Conservation (phyloP, 2,329 filamentous ascomycete genomes). For the Colletotrichum nymphaeae region DNA sequence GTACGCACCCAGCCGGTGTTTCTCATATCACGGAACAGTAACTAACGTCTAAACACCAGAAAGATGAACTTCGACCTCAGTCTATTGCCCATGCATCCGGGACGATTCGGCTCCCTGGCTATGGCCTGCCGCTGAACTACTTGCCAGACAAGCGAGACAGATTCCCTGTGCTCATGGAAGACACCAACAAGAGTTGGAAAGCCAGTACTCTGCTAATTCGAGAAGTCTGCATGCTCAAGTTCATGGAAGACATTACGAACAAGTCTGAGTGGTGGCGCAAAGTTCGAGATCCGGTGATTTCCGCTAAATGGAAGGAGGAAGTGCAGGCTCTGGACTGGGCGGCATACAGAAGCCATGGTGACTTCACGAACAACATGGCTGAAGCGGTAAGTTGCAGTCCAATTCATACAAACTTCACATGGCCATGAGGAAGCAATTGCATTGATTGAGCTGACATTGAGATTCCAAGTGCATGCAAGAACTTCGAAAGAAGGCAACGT, state of each 20-base stretch:
- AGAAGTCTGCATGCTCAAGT: slow-evolving; percentile 40
- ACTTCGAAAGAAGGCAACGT: slow-evolving; percentile 44
- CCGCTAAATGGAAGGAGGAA: slow-evolving; percentile 39
- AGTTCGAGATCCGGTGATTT: slow-evolving; percentile 39
- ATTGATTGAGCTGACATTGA: not conserved
- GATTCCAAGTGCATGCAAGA: slow-evolving; percentile 36
- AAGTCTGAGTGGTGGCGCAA: slow-evolving; percentile 43
- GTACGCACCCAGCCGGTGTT: too few species aligned
- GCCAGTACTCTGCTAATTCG: slow-evolving; percentile 16
- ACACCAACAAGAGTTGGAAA: not conserved
- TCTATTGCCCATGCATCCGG: too few species aligned
- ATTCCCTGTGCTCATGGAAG: too few species aligned
- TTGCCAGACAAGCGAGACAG: too few species aligned
- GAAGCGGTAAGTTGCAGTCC: slow-evolving; percentile 40
- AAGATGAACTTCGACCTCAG: too few species aligned
- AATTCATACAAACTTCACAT: too few species aligned
- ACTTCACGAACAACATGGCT: slow-evolving; percentile 46
- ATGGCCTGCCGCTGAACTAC: too few species aligned
- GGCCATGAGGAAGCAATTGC: too few species aligned
- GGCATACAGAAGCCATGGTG: slow-evolving; percentile 36
- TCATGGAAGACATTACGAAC: slow-evolving; percentile 43
- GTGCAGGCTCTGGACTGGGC: slow-evolving; percentile 44
- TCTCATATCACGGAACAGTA: too few species aligned
- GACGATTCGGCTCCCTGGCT: too few species aligned
- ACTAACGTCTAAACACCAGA: too few species aligned